Evolutionary conservation across 2,329 filamentous ascomycete genomes (phyloP).

Genomic region (Stachybotrys elegans): DNA sequence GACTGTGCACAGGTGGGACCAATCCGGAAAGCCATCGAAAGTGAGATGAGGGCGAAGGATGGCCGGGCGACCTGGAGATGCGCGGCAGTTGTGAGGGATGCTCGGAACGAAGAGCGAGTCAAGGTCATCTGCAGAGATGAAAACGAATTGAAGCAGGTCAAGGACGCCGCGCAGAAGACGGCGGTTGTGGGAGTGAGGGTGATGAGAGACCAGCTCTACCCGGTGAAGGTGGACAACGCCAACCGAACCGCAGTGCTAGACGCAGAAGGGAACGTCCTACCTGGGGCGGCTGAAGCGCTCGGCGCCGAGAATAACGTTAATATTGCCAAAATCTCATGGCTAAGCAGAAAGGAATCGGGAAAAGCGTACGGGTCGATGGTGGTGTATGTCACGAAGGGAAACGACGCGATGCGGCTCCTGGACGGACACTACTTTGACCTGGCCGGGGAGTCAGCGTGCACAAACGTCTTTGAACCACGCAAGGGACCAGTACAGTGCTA

Average conservation of each 20-base stretch:
- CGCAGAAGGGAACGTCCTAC: constrained; percentile 9
- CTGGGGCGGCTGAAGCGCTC: constrained; percentile 12
- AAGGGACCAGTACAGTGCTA: constrained; percentile 3
- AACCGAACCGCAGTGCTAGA: constrained; percentile 14
- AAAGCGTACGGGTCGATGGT: constrained; percentile 18
- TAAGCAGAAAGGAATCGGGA: constrained; percentile 12
- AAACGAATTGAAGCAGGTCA: background rate
- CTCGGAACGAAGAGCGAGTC: background rate
- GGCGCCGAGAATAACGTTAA: constrained; percentile 14
- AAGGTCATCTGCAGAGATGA: background rate
- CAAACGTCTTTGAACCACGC: background rate
- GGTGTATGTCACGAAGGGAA: constrained; percentile 3
- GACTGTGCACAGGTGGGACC: background rate
- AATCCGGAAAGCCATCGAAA: background rate
- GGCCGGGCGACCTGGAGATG: background rate
- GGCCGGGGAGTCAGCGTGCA: constrained; percentile 4
- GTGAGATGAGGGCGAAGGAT: background rate
- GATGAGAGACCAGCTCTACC: constrained; percentile 15
- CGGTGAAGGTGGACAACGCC: constrained; percentile 17
- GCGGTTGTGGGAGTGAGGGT: background rate
- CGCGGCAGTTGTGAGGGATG: background rate
- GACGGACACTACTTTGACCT: constrained; percentile 4
- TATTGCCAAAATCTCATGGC: constrained; percentile 16
- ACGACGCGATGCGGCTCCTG: constrained; percentile 4
- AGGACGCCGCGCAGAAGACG: background rate